Evolutionary conservation across 768 basidiomycete genomes (phyloP).

Genomic region (Naganishia antarctica): DNA sequence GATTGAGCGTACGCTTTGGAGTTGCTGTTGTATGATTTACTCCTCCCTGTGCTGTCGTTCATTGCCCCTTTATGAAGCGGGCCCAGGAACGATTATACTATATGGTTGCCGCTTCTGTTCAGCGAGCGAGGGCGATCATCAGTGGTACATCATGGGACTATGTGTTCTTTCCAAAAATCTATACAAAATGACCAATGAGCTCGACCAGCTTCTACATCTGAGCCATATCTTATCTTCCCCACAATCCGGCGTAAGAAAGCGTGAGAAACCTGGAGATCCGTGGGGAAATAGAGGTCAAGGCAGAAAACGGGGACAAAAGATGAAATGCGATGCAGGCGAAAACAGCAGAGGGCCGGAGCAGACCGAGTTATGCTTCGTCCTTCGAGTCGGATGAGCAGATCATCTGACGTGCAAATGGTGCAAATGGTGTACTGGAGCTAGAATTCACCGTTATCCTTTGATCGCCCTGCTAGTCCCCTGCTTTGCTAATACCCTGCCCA

Average conservation of each 20-base stretch:
- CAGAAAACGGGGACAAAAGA: not conserved
- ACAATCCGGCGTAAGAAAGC: constrained; percentile 1
- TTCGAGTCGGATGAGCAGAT: not conserved
- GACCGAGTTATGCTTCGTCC: not conserved
- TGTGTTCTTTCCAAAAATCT: too few species aligned
- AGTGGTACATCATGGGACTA: too few species aligned
- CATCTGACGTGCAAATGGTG: constrained; percentile 11
- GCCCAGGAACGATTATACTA: too few species aligned
- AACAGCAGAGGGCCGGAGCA: not conserved
- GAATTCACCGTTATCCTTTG: constrained; percentile 4
- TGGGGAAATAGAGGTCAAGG: not conserved
- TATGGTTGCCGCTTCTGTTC: too few species aligned
- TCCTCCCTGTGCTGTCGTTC: too few species aligned
- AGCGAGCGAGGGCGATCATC: too few species aligned
- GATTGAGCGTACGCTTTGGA: not conserved
- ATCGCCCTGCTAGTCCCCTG: not conserved
- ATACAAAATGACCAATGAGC: too few species aligned
- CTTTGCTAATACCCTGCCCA: not conserved
- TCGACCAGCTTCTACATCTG: too few species aligned
- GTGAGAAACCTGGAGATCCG: not conserved
- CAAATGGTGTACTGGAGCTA: not conserved
- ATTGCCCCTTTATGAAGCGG: too few species aligned
- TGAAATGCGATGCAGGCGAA: not conserved
- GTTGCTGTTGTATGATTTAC: not conserved
- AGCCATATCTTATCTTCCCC: constrained; percentile 22